These are phyloP conservation scores for Pyrenophora tritici-repentis DNA, from an alignment of 2,329 filamentous ascomycete genomes.

Conservation along the genomic window DNA sequence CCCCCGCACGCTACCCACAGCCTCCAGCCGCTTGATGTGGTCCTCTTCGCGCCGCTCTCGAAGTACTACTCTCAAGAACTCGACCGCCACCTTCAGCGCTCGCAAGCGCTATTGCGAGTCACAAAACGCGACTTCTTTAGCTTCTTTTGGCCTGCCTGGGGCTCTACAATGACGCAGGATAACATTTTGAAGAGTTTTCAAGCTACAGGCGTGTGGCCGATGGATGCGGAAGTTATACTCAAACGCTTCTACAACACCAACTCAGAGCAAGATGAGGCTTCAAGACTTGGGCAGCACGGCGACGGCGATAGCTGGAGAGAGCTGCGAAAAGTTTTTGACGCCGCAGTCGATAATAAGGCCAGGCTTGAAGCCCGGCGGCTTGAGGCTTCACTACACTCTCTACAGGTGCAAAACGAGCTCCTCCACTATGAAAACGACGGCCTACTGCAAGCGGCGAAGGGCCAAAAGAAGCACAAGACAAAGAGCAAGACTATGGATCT, in stretches of 20 bases:
- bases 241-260: not conserved
- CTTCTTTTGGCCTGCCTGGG: not conserved
- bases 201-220: too few relatives aligned
- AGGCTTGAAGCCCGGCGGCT: not conserved
- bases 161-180: not conserved
- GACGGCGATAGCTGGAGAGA: not conserved
- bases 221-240: too few relatives aligned
- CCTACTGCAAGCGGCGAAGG: too few relatives aligned
- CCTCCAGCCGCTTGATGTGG: not conserved
- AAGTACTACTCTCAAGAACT: too few relatives aligned
- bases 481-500: too few relatives aligned
- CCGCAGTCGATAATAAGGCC: not conserved
- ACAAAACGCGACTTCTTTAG: not conserved
- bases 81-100: not conserved
- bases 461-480: too few relatives aligned
- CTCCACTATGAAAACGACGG: too few relatives aligned
- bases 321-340: not conserved
- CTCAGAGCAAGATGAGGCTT: not conserved
- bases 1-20: not conserved
- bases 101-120: not conserved
- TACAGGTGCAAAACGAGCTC: too few relatives aligned
- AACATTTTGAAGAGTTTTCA: conserved; percentile 3
- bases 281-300: not conserved
- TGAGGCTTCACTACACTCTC: too few relatives aligned
- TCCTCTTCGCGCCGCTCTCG: not conserved